A percentile compares a stretch with the other conserved stretches of the same genome.
These are phyloP conservation scores for Lobosporangium transversale DNA, from an alignment of 192 early-diverging fungal species.

Conservation along the genomic window DNA sequence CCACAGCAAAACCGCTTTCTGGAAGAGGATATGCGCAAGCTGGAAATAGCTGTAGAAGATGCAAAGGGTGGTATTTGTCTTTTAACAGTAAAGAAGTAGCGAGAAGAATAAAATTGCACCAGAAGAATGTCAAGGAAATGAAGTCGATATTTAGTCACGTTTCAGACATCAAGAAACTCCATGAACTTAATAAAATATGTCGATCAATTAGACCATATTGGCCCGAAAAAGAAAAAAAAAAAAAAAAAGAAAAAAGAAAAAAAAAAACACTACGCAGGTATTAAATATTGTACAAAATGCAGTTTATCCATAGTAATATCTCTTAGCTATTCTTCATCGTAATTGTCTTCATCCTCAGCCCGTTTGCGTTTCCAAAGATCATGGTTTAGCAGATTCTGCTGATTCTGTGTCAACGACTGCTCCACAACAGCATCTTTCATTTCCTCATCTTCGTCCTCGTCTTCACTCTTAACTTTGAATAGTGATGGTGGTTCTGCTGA, in stretches of 20 bases:
- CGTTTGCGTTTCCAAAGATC: constrained; percentile 50
- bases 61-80: constrained; percentile 46
- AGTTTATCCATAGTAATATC: no score
- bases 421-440: constrained; percentile 21
- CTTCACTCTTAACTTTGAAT: constrained; percentile 44
- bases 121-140: no score
- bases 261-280: no score
- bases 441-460: constrained; percentile 37
- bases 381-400: constrained; percentile 47
- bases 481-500: constrained; percentile 26
- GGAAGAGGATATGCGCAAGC: constrained; percentile 25
- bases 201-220: no score
- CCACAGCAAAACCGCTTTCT: constrained; percentile 39
- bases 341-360: constrained; percentile 39
- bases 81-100: constrained; percentile 29
- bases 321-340: constrained; percentile 33
- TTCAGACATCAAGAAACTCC: no score
- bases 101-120: no score
- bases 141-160: no score
- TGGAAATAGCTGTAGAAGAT: constrained; percentile 32
- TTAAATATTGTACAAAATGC: no score
- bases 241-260: no score
- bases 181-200: no score
- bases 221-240: no score
- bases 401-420: constrained; percentile 30